Evolutionary conservation across 768 basidiomycete species (phyloP).

Genomic region (Clathrus columnatus): DNA sequence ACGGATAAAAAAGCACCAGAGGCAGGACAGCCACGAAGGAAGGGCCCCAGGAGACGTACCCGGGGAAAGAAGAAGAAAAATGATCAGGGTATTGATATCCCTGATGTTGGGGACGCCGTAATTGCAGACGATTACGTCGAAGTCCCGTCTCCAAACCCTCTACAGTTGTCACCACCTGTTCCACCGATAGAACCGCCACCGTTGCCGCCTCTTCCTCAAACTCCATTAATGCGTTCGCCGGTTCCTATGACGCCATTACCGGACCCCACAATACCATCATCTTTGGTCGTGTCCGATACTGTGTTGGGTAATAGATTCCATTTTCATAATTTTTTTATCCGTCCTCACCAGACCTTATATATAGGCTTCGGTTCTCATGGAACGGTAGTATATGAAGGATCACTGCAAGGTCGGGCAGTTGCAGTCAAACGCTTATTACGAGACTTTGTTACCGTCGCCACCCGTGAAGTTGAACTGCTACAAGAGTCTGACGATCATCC

Average conservation of each 20-base stretch:
- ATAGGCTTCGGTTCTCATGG: conserved; percentile 93
- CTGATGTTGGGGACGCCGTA: conserved; percentile 17
- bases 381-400: conserved; percentile 89
- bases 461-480: conserved; percentile 87
- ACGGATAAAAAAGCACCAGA: conserved; percentile 47
- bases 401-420: conserved; percentile 93
- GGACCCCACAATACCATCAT: conserved; percentile 26
- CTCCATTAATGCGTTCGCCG: not conserved
- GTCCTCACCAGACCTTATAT: conserved; percentile 8
- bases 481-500: conserved; percentile 98
- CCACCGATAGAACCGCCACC: not conserved
- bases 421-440: conserved; percentile 96
- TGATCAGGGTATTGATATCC: conserved; percentile 22
- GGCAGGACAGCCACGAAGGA: conserved; percentile 35
- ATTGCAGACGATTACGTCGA: conserved; percentile 6
- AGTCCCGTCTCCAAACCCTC: conserved; percentile 8
- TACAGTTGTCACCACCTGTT: conserved; percentile 9
- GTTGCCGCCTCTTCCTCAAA: not conserved
- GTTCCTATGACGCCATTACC: conserved; percentile 18
- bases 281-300: conserved; percentile 62
- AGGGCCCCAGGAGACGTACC: conserved; percentile 19
- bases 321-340: conserved; percentile 5
- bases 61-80: conserved; percentile 32
- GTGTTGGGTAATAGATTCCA: conserved; percentile 53
- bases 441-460: conserved; percentile 91